Percentiles rank a stretch among this genome's conserved stretches.
Evolutionary conservation across 441 rosid genomes (phyloP).

Genomic region (Erodium trifolium): DNA sequence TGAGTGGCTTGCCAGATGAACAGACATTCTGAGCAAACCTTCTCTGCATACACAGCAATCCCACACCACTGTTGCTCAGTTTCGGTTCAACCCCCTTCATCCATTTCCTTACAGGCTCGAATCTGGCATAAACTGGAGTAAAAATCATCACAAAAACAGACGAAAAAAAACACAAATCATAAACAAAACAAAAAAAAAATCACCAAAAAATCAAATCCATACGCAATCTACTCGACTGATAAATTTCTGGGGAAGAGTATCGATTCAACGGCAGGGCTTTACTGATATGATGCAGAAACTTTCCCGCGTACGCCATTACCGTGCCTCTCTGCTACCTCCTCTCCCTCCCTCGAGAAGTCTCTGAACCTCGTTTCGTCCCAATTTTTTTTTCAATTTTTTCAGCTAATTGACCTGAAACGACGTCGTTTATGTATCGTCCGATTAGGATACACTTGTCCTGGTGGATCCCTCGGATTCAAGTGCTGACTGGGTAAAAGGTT

Average conservation of each 20-base stretch:
- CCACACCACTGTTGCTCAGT: slow-evolving; percentile 5
- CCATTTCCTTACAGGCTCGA: slow-evolving; percentile 23
- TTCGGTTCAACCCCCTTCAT: slow-evolving; percentile 14
- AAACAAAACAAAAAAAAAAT: background rate
- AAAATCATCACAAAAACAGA: background rate
- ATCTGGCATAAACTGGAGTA: slow-evolving; percentile 17
- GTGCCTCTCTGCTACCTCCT: background rate
- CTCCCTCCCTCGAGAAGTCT: background rate
- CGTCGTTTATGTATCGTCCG: no score
- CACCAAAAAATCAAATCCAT: background rate
- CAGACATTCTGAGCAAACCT: slow-evolving; percentile 13
- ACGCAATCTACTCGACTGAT: slow-evolving; percentile 17
- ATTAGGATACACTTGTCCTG: no score
- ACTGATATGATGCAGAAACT: slow-evolving; percentile 26
- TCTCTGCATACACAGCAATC: slow-evolving; percentile 10
- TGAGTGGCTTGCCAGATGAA: slow-evolving; percentile 22
- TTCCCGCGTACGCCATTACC: slow-evolving; percentile 26
- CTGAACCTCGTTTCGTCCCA: background rate
- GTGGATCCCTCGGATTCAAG: background rate
- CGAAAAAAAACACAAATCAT: background rate
- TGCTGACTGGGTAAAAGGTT: background rate
- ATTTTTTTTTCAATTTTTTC: background rate
- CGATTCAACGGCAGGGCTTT: slow-evolving; percentile 11
- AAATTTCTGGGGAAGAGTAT: slow-evolving; percentile 9
- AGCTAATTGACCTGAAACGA: background rate